Percentiles rank a stretch among this genome's conserved stretches.
Conservation (phyloP, 352 stramenopile species). For the Globisporangium rhizosaccharum region DNA sequence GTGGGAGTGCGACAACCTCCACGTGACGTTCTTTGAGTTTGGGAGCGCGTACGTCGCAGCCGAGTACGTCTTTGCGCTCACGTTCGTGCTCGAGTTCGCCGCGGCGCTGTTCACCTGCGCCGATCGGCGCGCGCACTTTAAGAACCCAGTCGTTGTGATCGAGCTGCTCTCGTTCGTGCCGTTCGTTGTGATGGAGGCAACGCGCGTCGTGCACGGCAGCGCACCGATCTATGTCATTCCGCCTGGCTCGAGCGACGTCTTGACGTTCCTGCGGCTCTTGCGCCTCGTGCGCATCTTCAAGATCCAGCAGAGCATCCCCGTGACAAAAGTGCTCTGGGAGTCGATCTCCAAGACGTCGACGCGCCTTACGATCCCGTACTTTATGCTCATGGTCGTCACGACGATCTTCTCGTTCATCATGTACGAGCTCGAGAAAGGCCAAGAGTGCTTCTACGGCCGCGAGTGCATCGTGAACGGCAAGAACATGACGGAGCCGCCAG, state of each 20-base stretch:
- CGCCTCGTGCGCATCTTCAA: slow-evolving; percentile 72
- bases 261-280: slow-evolving; percentile 55
- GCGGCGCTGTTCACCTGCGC: slow-evolving; percentile 33
- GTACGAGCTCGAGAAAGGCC: slow-evolving; percentile 73
- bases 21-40: slow-evolving; percentile 72
- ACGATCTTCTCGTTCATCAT: slow-evolving; percentile 78
- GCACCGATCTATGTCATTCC: slow-evolving; percentile 62
- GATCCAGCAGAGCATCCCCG: slow-evolving; percentile 73
- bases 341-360: slow-evolving; percentile 80
- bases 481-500: slow-evolving; percentile 52
- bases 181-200: slow-evolving; percentile 57
- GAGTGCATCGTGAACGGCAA: slow-evolving; percentile 51
- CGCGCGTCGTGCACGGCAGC: slow-evolving; percentile 19
- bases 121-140: slow-evolving; percentile 42
- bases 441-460: slow-evolving; percentile 70
- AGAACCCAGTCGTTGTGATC: slow-evolving; percentile 59
- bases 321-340: slow-evolving; percentile 72
- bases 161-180: slow-evolving; percentile 67
- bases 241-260: slow-evolving; percentile 48
- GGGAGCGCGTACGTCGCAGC: slow-evolving; percentile 39
- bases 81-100: slow-evolving; percentile 53
- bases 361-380: slow-evolving; percentile 70
- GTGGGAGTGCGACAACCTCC: slow-evolving; percentile 68
- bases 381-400: slow-evolving; percentile 71
- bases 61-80: slow-evolving; percentile 69